Conservation (phyloP, 768 basidiomycete genomes). For the Russula emetica region DNA sequence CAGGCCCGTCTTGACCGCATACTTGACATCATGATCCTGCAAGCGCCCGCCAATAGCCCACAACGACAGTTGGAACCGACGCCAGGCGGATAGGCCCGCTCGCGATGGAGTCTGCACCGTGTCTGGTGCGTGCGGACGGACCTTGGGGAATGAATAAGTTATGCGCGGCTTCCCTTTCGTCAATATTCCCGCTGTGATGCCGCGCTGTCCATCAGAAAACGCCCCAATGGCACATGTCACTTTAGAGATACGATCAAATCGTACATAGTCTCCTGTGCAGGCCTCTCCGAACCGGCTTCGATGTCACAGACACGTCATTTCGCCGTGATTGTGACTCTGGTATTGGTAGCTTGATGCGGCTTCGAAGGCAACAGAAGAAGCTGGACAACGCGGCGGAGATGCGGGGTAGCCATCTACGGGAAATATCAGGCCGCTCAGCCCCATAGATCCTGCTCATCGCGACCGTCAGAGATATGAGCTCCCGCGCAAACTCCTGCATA, state of each 20-base stretch:
- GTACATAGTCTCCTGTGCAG: conserved; percentile 34
- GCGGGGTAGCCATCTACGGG: conserved; percentile 29
- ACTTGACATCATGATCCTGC: conserved; percentile 73
- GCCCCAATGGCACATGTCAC: neutral
- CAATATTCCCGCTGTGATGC: conserved; percentile 46
- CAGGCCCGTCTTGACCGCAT: conserved; percentile 83
- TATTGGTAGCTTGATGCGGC: neutral
- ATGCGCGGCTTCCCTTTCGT: conserved; percentile 37
- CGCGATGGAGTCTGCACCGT: conserved; percentile 76
- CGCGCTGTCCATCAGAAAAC: neutral
- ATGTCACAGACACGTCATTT: conserved; percentile 15
- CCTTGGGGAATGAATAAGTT: conserved; percentile 72
- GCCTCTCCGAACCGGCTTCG: conserved; percentile 18
- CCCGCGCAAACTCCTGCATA: conserved; percentile 86
- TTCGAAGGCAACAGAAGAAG: conserved; percentile 30
- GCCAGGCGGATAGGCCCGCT: conserved; percentile 53
- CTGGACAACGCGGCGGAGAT: conserved; percentile 37
- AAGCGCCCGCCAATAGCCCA: conserved; percentile 69
- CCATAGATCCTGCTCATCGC: conserved; percentile 76
- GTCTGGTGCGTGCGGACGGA: conserved; percentile 77
- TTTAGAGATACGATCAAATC: conserved; percentile 10
- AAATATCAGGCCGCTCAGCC: conserved; percentile 50
- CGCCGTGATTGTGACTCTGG: neutral
- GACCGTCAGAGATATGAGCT: conserved; percentile 76
- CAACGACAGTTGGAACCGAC: conserved; percentile 59